Evolutionary conservation across 495 filamentous ascomycete species (phyloP).

Genomic region (Immersiella caudata): DNA sequence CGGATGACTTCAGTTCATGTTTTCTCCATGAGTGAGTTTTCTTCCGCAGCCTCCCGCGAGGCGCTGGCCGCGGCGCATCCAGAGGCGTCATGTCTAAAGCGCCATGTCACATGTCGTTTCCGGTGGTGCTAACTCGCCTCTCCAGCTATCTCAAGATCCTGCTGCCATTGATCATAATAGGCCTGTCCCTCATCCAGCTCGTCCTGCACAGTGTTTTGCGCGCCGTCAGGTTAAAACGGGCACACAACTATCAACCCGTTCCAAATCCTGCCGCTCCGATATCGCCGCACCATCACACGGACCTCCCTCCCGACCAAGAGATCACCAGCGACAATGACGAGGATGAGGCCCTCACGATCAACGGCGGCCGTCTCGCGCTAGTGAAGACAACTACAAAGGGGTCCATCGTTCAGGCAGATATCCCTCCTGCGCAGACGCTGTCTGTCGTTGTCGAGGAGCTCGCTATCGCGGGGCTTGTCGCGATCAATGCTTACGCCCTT

Average conservation of each 20-base stretch:
- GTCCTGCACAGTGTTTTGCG: conserved; percentile 54
- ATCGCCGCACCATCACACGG: conserved; percentile 51
- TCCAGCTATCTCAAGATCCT: conserved; percentile 80
- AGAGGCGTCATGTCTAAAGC: too few species aligned
- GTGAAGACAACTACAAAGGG: conserved; percentile 64
- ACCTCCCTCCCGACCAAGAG: conserved; percentile 49
- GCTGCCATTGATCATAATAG: conserved; percentile 73
- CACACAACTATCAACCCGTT: conserved; percentile 54
- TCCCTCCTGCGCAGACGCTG: conserved; percentile 70
- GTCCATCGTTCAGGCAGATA: conserved; percentile 73
- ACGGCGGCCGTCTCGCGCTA: conserved; percentile 55
- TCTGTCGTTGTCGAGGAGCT: conserved; percentile 73
- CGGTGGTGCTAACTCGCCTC: conserved; percentile 25
- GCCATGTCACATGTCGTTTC: conserved; percentile 5
- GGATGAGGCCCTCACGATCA: conserved; percentile 60
- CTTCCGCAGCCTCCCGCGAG: not conserved
- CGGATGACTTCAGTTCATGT: conserved; percentile 86
- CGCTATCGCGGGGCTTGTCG: conserved; percentile 71
- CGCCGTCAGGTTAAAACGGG: conserved; percentile 49
- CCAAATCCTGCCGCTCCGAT: conserved; percentile 42
- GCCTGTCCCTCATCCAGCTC: conserved; percentile 70
- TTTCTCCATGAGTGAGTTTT: conserved; percentile 81
- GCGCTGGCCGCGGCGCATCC: not conserved
- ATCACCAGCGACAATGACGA: conserved; percentile 60
- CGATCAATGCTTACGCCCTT: conserved; percentile 64